A percentile compares a stretch with the other conserved stretches of the same genome.
Evolutionary conservation across 2,329 filamentous ascomycete species (phyloP).

Genomic region (Fusarium denticulatum): DNA sequence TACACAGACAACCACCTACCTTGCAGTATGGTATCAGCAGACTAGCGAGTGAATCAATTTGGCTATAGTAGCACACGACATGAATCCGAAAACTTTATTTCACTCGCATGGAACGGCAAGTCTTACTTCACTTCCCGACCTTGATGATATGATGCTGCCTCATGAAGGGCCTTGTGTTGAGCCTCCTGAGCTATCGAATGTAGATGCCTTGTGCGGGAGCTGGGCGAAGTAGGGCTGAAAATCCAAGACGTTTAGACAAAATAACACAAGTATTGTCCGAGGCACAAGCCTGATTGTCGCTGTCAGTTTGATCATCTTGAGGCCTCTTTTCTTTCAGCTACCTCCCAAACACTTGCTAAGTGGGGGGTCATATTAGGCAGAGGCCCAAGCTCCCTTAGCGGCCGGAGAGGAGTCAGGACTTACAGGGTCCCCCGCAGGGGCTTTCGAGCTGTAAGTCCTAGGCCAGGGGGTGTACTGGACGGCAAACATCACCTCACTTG

Average conservation of each 20-base stretch:
- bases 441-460: conserved; percentile 1
- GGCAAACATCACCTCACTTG: neutral
- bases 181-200: neutral
- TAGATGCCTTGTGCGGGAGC: neutral
- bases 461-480: neutral
- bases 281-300: neutral
- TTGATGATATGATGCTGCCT: neutral
- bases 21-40: neutral
- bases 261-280: neutral
- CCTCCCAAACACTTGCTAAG: neutral
- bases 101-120: neutral
- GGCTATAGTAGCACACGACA: neutral
- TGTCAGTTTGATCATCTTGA: neutral
- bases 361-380: neutral
- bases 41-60: neutral
- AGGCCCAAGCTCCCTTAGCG: conserved; percentile 12
- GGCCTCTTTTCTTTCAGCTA: neutral
- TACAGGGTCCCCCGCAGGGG: neutral
- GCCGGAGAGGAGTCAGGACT: conserved; percentile 2
- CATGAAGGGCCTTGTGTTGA: neutral
- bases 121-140: neutral
- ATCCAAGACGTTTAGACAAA: neutral
- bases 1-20: neutral
- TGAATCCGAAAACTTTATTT: neutral
- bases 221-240: conserved; percentile 17